These are phyloP conservation scores for Fusarium mangiferae DNA, from an alignment of 2,329 filamentous ascomycete genomes.

Conservation along the genomic window DNA sequence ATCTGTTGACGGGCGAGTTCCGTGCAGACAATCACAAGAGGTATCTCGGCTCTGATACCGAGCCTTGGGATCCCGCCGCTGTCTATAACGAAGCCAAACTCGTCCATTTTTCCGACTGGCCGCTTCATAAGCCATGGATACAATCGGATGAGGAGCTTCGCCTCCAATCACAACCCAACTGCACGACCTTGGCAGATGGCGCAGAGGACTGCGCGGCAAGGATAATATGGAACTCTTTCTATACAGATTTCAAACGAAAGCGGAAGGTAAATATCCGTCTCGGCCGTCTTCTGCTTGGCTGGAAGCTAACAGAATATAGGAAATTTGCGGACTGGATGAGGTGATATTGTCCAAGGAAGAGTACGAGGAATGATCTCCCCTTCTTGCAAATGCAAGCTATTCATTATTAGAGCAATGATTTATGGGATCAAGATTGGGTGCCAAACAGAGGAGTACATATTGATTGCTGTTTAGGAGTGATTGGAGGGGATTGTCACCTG, in stretches of 20 bases:
- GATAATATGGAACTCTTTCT: constrained; percentile 49
- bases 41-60: constrained; percentile 56
- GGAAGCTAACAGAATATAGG: not conserved
- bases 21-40: constrained; percentile 59
- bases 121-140: constrained; percentile 69
- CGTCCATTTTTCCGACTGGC: constrained; percentile 79
- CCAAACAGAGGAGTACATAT: not conserved
- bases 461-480: not conserved
- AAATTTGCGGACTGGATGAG: not conserved
- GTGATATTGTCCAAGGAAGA: not conserved
- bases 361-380: not conserved
- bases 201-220: constrained; percentile 54
- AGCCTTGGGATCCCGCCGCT: constrained; percentile 66
- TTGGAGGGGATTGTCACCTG: too few relatives aligned
- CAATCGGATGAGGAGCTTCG: constrained; percentile 21
- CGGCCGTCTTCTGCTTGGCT: not conserved
- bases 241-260: constrained; percentile 58
- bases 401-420: not conserved
- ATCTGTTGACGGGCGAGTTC: constrained; percentile 72
- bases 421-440: too few relatives aligned
- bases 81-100: constrained; percentile 70
- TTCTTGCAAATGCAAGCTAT: not conserved
- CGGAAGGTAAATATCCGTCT: constrained; percentile 2
- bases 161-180: constrained; percentile 35
- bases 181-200: constrained; percentile 60